Conservation (phyloP, 208 protist species). For the Spongospora subterranea region DNA sequence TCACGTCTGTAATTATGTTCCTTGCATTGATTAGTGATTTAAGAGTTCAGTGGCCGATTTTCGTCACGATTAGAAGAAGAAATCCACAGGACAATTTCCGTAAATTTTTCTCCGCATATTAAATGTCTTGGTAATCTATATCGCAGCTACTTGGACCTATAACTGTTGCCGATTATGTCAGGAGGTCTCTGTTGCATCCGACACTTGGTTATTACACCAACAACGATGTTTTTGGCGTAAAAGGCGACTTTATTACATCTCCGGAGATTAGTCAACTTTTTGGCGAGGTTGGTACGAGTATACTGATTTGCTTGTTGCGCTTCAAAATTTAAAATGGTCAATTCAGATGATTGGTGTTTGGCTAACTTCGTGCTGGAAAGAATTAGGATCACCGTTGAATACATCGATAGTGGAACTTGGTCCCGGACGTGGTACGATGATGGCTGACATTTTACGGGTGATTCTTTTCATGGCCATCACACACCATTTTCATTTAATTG, state of each 20-base stretch:
- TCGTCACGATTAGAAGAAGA: not conserved
- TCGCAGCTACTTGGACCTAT: slow-evolving; percentile 62
- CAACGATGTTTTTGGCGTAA: slow-evolving; percentile 62
- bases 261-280: slow-evolving; percentile 69
- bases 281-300: slow-evolving; percentile 59
- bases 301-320: not conserved
- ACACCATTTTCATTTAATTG: not conserved
- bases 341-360: slow-evolving; percentile 67
- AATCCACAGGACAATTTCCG: not conserved
- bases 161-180: slow-evolving; percentile 67
- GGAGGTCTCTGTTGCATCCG: slow-evolving; percentile 59
- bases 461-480: not conserved
- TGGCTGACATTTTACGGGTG: slow-evolving; percentile 67
- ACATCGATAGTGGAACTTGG: slow-evolving; percentile 67
- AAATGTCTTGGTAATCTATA: too few species aligned
- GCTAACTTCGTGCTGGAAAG: slow-evolving; percentile 62
- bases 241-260: slow-evolving; percentile 70
- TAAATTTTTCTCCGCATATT: too few species aligned
- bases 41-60: not conserved
- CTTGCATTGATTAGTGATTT: too few species aligned
- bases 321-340: not conserved
- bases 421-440: slow-evolving; percentile 69
- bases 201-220: slow-evolving; percentile 70
- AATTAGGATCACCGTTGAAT: slow-evolving; percentile 54
- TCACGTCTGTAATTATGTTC: too few species aligned